Percentiles rank a stretch among this genome's conserved stretches.
phyloP scores from a whole-genome alignment of 176 grass and related monocot genomes.

The Luzula sylvatica region DNA sequence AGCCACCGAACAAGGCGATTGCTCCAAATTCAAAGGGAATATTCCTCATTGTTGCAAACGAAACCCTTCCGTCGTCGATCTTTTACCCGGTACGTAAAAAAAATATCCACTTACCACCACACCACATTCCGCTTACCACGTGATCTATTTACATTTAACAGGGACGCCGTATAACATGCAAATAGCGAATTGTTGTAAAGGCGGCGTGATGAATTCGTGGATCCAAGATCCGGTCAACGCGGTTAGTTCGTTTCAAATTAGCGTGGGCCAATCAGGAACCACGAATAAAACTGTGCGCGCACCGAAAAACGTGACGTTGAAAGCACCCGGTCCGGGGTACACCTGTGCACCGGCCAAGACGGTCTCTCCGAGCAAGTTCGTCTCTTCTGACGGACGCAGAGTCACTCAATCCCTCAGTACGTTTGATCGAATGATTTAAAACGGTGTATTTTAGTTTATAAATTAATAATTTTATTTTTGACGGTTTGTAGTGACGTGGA shows the following conservation, averaged over 20 bases:
- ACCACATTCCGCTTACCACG: too few species aligned
- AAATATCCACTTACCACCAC: too few species aligned
- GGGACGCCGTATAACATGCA: slow-evolving; percentile 41
- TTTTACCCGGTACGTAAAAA: slow-evolving; percentile 35
- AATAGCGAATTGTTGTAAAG: slow-evolving; percentile 60
- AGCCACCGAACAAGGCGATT: slow-evolving; percentile 66
- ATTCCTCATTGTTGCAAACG: slow-evolving; percentile 60
- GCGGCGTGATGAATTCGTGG: slow-evolving; percentile 57
- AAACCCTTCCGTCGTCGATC: slow-evolving; percentile 46
- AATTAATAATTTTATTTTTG: neutral
- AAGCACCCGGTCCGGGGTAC: slow-evolving; percentile 51
- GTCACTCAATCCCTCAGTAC: slow-evolving; percentile 58
- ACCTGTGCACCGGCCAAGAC: slow-evolving; percentile 38
- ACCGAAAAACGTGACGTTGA: slow-evolving; percentile 43
- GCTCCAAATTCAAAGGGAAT: slow-evolving; percentile 49
- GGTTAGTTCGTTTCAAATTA: slow-evolving; percentile 52
- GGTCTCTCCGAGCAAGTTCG: slow-evolving; percentile 44
- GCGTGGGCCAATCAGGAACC: slow-evolving; percentile 53
- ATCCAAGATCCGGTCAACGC: slow-evolving; percentile 49
- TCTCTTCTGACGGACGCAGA: slow-evolving; percentile 52
- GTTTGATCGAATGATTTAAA: neutral
- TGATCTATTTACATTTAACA: too few species aligned
- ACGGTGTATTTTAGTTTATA: neutral
- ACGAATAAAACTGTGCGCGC: slow-evolving; percentile 52
- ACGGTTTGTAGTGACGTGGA: slow-evolving; percentile 57